Evolutionary conservation across 441 rosid genomes (phyloP), one percentile per base, ranked within the genome.

Genomic region (California macrophylla): DNA sequence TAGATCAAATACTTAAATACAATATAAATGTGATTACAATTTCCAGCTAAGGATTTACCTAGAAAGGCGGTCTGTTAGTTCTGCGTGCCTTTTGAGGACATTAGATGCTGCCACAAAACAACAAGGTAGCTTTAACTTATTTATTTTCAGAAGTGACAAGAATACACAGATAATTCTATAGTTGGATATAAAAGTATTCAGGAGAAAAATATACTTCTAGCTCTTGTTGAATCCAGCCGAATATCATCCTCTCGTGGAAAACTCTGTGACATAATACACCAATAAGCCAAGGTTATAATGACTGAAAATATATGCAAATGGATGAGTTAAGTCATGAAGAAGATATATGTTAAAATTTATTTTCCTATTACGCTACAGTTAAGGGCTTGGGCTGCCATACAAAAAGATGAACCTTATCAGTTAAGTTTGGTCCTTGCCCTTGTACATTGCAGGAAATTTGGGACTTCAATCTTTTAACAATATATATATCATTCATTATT

Each of bases 71-170:
- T 85, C 90, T 21, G 92, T 74, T 80, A 93, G 76, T 62, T 88
- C 93, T 25, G 76, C 86, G 70, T 90, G 98, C 82, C 89, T 85
- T 82, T 89, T 88, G 72, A 93, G 86, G 80, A 93, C 88, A 76
- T 79, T 86, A 54, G 91, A 79, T 78, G 91, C 98, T 93, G 87
- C 5, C 50, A 72, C 70, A 34, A 56, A 80, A 47, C 69, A 68
- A 30, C 69, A 68, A 30, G 20, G 3, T 71, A 77, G 42, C n/a
- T 24, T 65, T 38, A 16, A 61, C 64, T 61, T 34, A 5, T 24
- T 32, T 1, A 61, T 29, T 1, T 4, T 4, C n/a, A 42, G 50
- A 42, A 42, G 50, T 42, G n/a, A 16, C 20, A 50, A 38, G 62
- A 18, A 36, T n/a, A 64, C 24, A 77, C 52, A 72, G 21, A 77